phyloP scores from a whole-genome alignment of 495 filamentous ascomycete genomes.

The Extremus antarcticus region DNA sequence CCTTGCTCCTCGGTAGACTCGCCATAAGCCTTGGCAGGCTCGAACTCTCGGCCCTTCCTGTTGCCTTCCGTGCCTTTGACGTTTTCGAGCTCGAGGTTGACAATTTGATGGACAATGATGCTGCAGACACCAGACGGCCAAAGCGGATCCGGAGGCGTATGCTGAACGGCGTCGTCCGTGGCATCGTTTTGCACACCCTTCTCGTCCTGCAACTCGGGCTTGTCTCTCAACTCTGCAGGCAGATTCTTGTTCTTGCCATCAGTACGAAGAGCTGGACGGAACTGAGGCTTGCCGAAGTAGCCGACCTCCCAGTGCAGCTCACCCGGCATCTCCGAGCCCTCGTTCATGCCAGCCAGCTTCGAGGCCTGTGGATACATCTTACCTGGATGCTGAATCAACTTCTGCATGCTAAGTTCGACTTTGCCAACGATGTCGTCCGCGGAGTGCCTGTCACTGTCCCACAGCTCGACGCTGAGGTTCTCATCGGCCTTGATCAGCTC shows the following conservation, averaged over 20 bases:
- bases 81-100: slow-evolving; percentile 80
- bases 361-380: slow-evolving; percentile 89
- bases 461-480: slow-evolving; percentile 83
- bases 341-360: slow-evolving; percentile 65
- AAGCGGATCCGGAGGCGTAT: slow-evolving; percentile 85
- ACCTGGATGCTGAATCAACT: slow-evolving; percentile 86
- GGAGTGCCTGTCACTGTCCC: slow-evolving; percentile 82
- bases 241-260: slow-evolving; percentile 74
- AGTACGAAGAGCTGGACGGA: slow-evolving; percentile 69
- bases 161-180: slow-evolving; percentile 71
- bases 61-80: slow-evolving; percentile 61
- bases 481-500: slow-evolving; percentile 89
- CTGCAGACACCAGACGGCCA: slow-evolving; percentile 83
- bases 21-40: slow-evolving; percentile 78
- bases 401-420: slow-evolving; percentile 82
- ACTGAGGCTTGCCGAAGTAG: slow-evolving; percentile 80
- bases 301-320: slow-evolving; percentile 93
- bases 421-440: slow-evolving; percentile 93
- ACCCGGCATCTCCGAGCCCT: slow-evolving; percentile 81
- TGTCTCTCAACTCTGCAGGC: slow-evolving; percentile 57
- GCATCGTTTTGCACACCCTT: slow-evolving; percentile 66
- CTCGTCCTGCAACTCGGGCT: slow-evolving; percentile 75
- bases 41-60: slow-evolving; percentile 70
- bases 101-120: slow-evolving; percentile 85
- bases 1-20: slow-evolving; percentile 73